Base-by-base conservation (phyloP, 2,329 filamentous ascomycete species). In the Moelleriella libera region DNA sequence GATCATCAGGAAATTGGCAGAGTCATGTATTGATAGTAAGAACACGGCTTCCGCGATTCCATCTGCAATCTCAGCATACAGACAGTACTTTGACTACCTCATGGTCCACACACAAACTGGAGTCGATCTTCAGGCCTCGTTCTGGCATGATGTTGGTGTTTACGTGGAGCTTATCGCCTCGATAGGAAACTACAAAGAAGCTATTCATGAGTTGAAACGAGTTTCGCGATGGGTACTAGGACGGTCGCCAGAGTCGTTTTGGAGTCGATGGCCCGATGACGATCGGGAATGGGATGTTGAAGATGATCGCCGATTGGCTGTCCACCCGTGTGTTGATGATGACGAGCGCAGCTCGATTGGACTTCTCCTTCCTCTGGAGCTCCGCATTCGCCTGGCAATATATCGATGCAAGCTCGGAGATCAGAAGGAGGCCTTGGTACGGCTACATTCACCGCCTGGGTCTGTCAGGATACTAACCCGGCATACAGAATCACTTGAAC, bases 281-380 rank as follows among this genome's bases (percentile, higher is more conserved):
- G 88, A 95, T 61, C 76, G 88, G 48, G 92, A 98, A 65, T 98
- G 88, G 79, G 92, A 98, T 60, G 65, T 76, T 5, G 75, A 82
- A 43, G 78, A 88, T 57, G 70, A 74, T 21, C 82, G 92, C 51
- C 80, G 89, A 49, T 62, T 69, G 2, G 64, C 73, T 49, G 73
- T 85, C 5, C 63, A 75, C 2, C 75, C 75, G 1, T 95, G 84
- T 59, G 63, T 71, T 7, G 68, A 66, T 3, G 64, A 63, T 43
- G 78, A 78, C 58, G 68, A 74, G 1, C 58, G 65, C 4, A 68
- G 72, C 5, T 68, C 74, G 0, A 95, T 95, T 60, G 88, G 87
- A 0, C 63, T 74, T 40, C 79, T 81, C 1, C 68, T 96, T 40
- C 90, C 89, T 0, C 63, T 89, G 5, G 88, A 96, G 54, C 69